Percentiles rank a stretch among this genome's conserved stretches.
phyloP scores from a whole-genome alignment of 345 rosid genomes.

The Nasturtium officinale region DNA sequence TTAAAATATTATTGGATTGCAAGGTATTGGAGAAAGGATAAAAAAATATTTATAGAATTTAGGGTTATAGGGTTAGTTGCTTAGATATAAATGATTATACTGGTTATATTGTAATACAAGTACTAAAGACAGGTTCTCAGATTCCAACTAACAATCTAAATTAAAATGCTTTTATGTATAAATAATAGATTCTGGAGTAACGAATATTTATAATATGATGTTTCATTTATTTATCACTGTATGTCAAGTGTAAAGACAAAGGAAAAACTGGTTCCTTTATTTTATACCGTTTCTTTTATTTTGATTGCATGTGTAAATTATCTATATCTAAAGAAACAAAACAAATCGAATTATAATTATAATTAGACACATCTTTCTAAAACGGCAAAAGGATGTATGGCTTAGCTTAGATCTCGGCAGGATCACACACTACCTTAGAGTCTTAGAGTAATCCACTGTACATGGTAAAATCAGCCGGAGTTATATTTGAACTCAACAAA shows the following conservation, averaged over 20 bases:
- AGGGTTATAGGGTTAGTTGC: slow-evolving; percentile 38
- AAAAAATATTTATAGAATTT: not conserved
- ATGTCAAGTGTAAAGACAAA: not conserved
- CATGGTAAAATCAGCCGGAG: not conserved
- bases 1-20: not conserved
- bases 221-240: not conserved
- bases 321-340: not conserved
- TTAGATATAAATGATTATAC: slow-evolving; percentile 23
- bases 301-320: not conserved
- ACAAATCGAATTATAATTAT: not conserved
- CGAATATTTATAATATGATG: slow-evolving; percentile 3
- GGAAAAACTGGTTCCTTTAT: not conserved
- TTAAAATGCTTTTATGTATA: not conserved
- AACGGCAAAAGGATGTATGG: not conserved
- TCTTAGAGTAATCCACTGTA: not conserved
- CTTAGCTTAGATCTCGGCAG: not conserved
- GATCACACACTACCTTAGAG: not conserved
- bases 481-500: not conserved
- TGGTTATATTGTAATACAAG: slow-evolving; percentile 6
- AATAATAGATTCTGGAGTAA: not conserved
- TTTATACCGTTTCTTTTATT: not conserved
- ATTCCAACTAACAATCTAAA: slow-evolving; percentile 31
- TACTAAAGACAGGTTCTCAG: slow-evolving; percentile 13
- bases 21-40: slow-evolving; percentile 1
- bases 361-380: not conserved